A percentile compares a stretch with the other conserved stretches of the same genome.
Evolutionary conservation across 805 yeast genomes (phyloP).

Genomic region (Kuraishia ogatae): DNA sequence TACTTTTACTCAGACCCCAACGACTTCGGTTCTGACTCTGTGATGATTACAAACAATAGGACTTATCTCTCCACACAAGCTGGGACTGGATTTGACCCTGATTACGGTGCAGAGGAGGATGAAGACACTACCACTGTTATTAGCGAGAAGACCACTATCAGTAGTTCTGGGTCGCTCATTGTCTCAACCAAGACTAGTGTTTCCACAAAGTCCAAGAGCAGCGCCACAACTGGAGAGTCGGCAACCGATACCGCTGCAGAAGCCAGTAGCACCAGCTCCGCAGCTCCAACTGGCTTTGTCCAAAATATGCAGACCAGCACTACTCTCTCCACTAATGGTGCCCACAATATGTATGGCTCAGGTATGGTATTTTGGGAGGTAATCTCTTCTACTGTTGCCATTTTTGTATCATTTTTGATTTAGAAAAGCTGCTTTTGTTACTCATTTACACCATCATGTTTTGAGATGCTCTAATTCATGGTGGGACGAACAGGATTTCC

Average conservation of each 20-base stretch:
- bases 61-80: slow-evolving; percentile 52
- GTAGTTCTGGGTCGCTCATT: neutral
- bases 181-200: neutral
- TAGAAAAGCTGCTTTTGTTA: neutral
- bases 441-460: no score
- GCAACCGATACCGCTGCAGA: slow-evolving; percentile 1
- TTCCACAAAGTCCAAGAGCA: neutral
- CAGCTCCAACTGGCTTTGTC: slow-evolving; percentile 25
- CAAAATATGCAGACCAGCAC: slow-evolving; percentile 19
- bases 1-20: slow-evolving; percentile 45
- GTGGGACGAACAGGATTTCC: no score
- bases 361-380: slow-evolving; percentile 2
- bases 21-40: slow-evolving; percentile 36
- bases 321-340: slow-evolving; percentile 5
- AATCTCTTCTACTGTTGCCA: slow-evolving; percentile 4
- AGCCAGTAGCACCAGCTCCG: slow-evolving; percentile 8
- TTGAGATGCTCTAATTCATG: neutral
- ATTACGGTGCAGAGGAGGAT: slow-evolving; percentile 16
- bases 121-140: neutral
- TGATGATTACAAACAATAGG: slow-evolving; percentile 55
- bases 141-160: neutral
- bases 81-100: slow-evolving; percentile 60
- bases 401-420: slow-evolving; percentile 2
- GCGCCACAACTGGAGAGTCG: neutral
- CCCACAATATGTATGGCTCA: neutral